These are phyloP conservation scores for Ramaria rubella DNA, from an alignment of 768 basidiomycete genomes.

Conservation along the genomic window DNA sequence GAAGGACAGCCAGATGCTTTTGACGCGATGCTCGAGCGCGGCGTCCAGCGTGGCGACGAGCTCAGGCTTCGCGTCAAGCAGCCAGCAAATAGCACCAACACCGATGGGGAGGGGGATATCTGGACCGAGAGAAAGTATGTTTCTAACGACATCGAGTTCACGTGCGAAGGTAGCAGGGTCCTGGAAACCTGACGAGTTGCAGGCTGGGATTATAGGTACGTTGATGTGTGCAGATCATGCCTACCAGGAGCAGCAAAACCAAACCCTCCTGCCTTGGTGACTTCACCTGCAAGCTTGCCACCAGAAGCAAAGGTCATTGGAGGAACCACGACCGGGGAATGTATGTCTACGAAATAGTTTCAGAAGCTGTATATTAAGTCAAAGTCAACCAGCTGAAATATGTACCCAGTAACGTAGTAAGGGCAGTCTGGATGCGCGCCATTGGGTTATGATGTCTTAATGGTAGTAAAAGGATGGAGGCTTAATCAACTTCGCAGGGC, in stretches of 20 bases:
- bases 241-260: constrained; percentile 67
- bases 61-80: constrained; percentile 43
- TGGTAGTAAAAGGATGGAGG: too few relatives aligned
- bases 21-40: constrained; percentile 49
- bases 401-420: too few relatives aligned
- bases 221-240: constrained; percentile 1
- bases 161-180: constrained; percentile 32
- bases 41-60: constrained; percentile 36
- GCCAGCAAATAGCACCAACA: constrained; percentile 71
- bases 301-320: constrained; percentile 71
- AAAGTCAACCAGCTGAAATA: too few relatives aligned
- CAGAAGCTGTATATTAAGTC: too few relatives aligned
- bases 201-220: neutral
- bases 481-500: too few relatives aligned
- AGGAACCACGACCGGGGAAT: constrained; percentile 48
- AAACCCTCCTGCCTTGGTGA: constrained; percentile 64
- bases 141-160: constrained; percentile 51
- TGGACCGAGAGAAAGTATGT: constrained; percentile 27
- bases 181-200: constrained; percentile 37
- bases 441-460: too few relatives aligned
- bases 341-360: neutral
- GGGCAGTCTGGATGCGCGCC: too few relatives aligned
- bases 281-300: constrained; percentile 52
- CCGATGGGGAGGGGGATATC: constrained; percentile 48
- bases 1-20: constrained; percentile 72